Base-by-base conservation (phyloP, 805 yeast species). In the Candida arabinofermentans region DNA sequence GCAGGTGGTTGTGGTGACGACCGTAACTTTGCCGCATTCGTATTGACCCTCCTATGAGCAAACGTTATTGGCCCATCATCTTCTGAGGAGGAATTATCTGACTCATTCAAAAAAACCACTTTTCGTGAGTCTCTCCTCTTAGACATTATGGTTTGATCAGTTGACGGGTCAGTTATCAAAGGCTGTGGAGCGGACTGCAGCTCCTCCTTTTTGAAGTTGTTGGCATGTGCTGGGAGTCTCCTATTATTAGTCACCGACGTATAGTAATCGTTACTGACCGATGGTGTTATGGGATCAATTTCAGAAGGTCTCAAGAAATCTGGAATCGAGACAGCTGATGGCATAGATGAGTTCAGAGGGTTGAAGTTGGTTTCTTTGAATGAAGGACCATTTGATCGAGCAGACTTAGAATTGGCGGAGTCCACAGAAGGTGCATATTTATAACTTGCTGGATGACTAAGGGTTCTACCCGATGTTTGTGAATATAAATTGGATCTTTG, bases 281-380 rank as follows among this genome's bases (percentile, higher is more conserved):
- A 42, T 10, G 55, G 56, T 2, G 50, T 40, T 12, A 51, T 41
- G 1, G 55, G 50, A 16, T 54, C 58, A 54, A 54, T 41, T 14
- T 53, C 56, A 9, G 48, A 24, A 12, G 52, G 50, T 27, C 30
- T 48, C 33, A 57, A 39, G 21, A 43, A 48, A 12, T 54, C 60
- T 2, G 62, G 59, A 31, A 55, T 44, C 3, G 62, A 55, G 5
- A 53, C 52, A 7, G 54, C 58, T 7, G 60, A 54, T n/a, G 51
- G 38, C 41, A 51, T 24, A 2, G 51, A 33, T 6, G 47, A 41
- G 12, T 42, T 48, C 19, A 51, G n/a, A 7, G 51, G 48, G 18
- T 26, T 29, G 32, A 33, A 47, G 18, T 39, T 44, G 21, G 51
- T 41, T 10, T 47, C 48, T 34, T 38, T 44, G 41, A 44, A 44